Percentiles rank a stretch among this genome's conserved stretches.
Conservation (phyloP, 73 alveolate genomes). For the Tetrahymena elliotti region DNA sequence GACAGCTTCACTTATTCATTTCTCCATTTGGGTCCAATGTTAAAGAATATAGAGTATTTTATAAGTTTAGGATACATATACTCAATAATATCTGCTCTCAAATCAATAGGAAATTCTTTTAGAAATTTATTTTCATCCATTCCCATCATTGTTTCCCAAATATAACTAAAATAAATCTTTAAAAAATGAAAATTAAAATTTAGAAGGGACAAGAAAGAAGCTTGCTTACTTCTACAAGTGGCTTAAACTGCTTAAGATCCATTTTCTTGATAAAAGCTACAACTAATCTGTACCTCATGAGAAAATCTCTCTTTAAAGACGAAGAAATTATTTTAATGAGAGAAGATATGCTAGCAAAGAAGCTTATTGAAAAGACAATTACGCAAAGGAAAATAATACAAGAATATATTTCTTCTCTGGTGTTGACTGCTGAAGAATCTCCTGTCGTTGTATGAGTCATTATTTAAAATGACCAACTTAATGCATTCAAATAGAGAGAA, state of each 20-base stretch:
- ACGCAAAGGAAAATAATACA: not conserved
- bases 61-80: not conserved
- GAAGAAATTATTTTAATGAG: not conserved
- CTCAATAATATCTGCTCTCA: not conserved
- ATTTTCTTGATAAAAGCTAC: not conserved
- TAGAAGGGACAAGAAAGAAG: not conserved
- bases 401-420: not conserved
- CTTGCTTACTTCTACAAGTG: not conserved
- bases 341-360: not conserved
- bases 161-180: not conserved
- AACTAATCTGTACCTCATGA: not conserved
- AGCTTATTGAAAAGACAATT: not conserved
- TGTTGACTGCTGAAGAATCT: not conserved
- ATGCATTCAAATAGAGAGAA: not conserved
- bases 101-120: not conserved
- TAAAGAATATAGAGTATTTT: not conserved
- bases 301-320: not conserved
- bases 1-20: not conserved
- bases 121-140: not conserved
- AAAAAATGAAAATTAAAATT: not conserved
- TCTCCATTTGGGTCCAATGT: not conserved
- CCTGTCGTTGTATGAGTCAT: not conserved
- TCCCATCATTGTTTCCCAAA: not conserved
- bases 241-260: not conserved
- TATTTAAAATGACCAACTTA: not conserved